Percentiles rank a stretch among this genome's conserved stretches.
Evolutionary conservation across 2,329 filamentous ascomycete genomes (phyloP).

Genomic region (Paecilomyces sp.): DNA sequence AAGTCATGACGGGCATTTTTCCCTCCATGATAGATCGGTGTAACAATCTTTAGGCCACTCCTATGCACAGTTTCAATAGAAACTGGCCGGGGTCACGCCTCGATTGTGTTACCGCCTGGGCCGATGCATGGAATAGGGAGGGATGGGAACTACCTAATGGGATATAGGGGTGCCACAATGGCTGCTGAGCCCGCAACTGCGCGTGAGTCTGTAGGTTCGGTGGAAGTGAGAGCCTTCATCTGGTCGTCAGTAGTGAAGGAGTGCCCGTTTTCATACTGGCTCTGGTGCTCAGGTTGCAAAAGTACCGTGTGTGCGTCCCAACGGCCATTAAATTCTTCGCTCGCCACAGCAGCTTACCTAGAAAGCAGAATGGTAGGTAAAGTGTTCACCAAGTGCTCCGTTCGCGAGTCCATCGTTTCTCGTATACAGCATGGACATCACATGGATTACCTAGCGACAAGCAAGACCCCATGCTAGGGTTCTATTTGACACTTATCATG

Average conservation of each 20-base stretch:
- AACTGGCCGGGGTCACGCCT: not conserved
- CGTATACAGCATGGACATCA: not conserved
- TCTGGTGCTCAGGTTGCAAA: not conserved
- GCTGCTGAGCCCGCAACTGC: not conserved
- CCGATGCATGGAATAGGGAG: not conserved
- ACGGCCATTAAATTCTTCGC: not conserved
- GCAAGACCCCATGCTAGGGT: not conserved
- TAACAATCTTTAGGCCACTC: not conserved
- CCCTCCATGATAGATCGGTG: not conserved
- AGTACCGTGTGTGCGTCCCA: not conserved
- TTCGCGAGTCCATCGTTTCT: not conserved
- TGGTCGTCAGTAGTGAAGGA: not conserved
- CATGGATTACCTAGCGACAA: not conserved
- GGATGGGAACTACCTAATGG: not conserved
- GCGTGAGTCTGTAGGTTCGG: not conserved
- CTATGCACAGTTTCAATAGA: not conserved
- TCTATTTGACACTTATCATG: not conserved
- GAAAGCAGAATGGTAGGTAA: not conserved
- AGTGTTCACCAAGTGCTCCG: not conserved
- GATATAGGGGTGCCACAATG: not conserved
- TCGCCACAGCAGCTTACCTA: not conserved
- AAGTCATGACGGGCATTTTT: not conserved
- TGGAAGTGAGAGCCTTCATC: not conserved
- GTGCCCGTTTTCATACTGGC: not conserved
- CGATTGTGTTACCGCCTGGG: not conserved